A percentile compares a stretch with the other conserved stretches of the same genome.
phyloP scores from a whole-genome alignment of 1,139 yeast genomes.

The Barnettozyma hawaiiensis region DNA sequence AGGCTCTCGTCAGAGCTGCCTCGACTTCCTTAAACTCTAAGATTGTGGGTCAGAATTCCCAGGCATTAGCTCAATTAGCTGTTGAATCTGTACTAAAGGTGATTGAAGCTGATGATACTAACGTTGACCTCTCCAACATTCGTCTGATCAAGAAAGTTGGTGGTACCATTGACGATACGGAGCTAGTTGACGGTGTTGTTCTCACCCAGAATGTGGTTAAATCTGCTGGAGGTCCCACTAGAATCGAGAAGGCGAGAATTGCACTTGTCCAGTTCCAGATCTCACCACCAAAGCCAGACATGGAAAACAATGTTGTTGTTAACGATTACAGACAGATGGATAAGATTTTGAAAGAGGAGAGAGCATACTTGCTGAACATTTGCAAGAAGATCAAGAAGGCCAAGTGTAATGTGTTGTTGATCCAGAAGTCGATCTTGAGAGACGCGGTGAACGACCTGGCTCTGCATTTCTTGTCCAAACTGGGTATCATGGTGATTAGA shows the following conservation, averaged over 20 bases:
- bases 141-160: slow-evolving; percentile 91
- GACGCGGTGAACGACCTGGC: slow-evolving; percentile 98
- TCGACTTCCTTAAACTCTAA: slow-evolving; percentile 89
- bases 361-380: slow-evolving; percentile 88
- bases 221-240: slow-evolving; percentile 92
- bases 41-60: slow-evolving; percentile 89
- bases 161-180: slow-evolving; percentile 96
- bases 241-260: slow-evolving; percentile 89
- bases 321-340: slow-evolving; percentile 99
- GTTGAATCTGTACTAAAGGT: slow-evolving; percentile 90
- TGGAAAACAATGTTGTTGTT: slow-evolving; percentile 95
- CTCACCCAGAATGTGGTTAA: slow-evolving; percentile 86
- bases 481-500: slow-evolving; percentile 89
- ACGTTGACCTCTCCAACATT: slow-evolving; percentile 84
- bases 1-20: slow-evolving; percentile 85
- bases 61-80: slow-evolving; percentile 83
- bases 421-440: slow-evolving; percentile 90
- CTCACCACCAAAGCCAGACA: slow-evolving; percentile 98
- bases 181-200: slow-evolving; percentile 87
- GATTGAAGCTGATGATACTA: slow-evolving; percentile 49
- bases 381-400: slow-evolving; percentile 96
- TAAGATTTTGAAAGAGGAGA: slow-evolving; percentile 93
- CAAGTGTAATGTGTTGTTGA: slow-evolving; percentile 88
- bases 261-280: slow-evolving; percentile 93
- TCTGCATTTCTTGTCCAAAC: slow-evolving; percentile 85